A percentile compares a stretch with the other conserved stretches of the same genome.
phyloP scores from a whole-genome alignment of 2,329 filamentous ascomycete genomes.

The Xylaria sp. region DNA sequence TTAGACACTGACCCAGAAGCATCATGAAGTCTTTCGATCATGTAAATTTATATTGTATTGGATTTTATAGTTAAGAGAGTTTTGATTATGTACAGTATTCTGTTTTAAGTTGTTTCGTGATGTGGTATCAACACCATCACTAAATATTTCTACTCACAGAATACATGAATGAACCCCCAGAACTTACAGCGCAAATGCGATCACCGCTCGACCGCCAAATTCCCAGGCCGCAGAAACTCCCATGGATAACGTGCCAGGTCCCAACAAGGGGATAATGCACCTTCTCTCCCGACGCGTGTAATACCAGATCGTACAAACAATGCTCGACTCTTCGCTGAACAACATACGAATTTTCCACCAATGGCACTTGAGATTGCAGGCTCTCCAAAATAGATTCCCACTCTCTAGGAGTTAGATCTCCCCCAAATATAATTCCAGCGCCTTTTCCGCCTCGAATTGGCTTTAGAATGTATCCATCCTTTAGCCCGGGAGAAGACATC shows the following conservation, averaged over 20 bases:
- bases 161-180: conserved; percentile 50
- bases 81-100: no score
- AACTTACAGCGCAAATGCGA: conserved; percentile 49
- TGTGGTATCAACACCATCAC: no score
- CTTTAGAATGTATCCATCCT: conserved; percentile 51
- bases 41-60: no score
- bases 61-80: no score
- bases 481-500: conserved; percentile 31
- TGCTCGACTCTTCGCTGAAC: conserved; percentile 49
- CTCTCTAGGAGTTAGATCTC: conserved; percentile 46
- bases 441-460: conserved; percentile 54
- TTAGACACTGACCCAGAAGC: no score
- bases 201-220: conserved; percentile 48
- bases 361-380: conserved; percentile 28
- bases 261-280: conserved; percentile 49
- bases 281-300: conserved; percentile 43
- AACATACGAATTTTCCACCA: conserved; percentile 39
- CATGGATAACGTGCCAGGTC: conserved; percentile 47
- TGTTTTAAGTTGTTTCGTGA: no score
- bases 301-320: conserved; percentile 49
- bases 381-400: conserved; percentile 46
- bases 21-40: no score
- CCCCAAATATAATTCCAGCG: conserved; percentile 54
- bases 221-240: conserved; percentile 44
- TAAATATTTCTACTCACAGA: conserved; percentile 41